Evolutionary conservation across 2,329 filamentous ascomycete species (phyloP).

Genomic region (Aspergillus jensenii): DNA sequence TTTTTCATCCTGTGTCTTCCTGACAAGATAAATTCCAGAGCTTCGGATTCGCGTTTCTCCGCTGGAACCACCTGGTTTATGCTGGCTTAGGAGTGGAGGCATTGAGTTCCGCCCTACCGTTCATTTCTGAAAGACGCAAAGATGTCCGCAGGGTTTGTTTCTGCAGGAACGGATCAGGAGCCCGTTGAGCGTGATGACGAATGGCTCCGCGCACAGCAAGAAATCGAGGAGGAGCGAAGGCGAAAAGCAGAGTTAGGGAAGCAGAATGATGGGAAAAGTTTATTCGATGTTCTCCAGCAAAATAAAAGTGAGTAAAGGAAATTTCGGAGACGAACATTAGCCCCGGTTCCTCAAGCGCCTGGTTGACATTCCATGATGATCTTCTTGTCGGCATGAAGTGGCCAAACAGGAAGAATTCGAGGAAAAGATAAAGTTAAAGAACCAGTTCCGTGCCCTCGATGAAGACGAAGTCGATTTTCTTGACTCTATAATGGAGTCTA

Average conservation of each 20-base stretch:
- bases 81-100: background rate
- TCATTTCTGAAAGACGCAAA: background rate
- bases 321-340: background rate
- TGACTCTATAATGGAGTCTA: conserved; percentile 58
- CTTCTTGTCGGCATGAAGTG: conserved; percentile 27
- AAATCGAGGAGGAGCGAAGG: conserved; percentile 47
- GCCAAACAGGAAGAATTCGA: conserved; percentile 55
- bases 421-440: conserved; percentile 50
- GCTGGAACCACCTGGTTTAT: background rate
- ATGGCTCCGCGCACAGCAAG: conserved; percentile 44
- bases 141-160: conserved; percentile 50
- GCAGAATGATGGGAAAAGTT: conserved; percentile 52
- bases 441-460: conserved; percentile 53
- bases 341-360: conserved; percentile 8
- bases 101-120: background rate
- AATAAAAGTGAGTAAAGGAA: conserved; percentile 48
- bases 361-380: conserved; percentile 44
- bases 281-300: conserved; percentile 49
- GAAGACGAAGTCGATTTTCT: conserved; percentile 54
- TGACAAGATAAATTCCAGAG: background rate
- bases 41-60: background rate
- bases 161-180: conserved; percentile 43
- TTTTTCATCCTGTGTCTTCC: background rate
- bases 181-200: conserved; percentile 43
- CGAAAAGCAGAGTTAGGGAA: conserved; percentile 51